phyloP scores from a whole-genome alignment of 2,329 filamentous ascomycete genomes.

The Exophiala sp. region DNA sequence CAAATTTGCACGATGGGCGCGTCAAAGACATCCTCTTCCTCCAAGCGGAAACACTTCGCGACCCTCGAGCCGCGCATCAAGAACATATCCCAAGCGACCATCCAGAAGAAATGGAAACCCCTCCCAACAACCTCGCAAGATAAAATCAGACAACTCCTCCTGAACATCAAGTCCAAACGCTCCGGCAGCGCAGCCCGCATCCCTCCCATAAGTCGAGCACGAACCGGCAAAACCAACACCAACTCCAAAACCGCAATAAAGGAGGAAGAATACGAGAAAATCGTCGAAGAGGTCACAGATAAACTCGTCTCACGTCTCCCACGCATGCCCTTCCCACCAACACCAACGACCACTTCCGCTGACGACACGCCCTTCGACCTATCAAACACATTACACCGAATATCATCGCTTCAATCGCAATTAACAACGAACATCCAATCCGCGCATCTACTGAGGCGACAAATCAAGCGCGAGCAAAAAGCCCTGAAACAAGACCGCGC shows the following conservation, averaged over 20 bases:
- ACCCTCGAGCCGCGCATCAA: conserved; percentile 41
- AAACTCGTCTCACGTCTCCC: conserved; percentile 37
- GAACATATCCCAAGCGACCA: conserved; percentile 41
- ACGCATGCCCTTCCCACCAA: conserved; percentile 45
- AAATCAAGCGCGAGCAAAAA: conserved; percentile 42
- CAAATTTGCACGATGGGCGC: conserved; percentile 2
- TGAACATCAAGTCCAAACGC: conserved; percentile 35
- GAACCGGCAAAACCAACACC: not conserved
- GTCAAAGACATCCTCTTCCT: conserved; percentile 7
- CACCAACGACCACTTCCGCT: conserved; percentile 23
- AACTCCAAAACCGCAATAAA: not conserved
- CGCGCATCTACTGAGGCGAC: conserved; percentile 38
- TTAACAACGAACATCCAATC: conserved; percentile 40
- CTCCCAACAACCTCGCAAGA: conserved; percentile 42
- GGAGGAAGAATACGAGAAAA: conserved; percentile 21
- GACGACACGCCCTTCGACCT: conserved; percentile 44
- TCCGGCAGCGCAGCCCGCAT: conserved; percentile 12
- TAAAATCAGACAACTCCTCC: conserved; percentile 41
- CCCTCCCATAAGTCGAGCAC: not conserved
- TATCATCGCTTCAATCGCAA: conserved; percentile 35
- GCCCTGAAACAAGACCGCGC: conserved; percentile 40
- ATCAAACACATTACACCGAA: conserved; percentile 38
- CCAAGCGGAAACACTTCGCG: conserved; percentile 29
- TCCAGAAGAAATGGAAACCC: conserved; percentile 46
- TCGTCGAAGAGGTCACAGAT: conserved; percentile 17